Evolutionary conservation across 495 filamentous ascomycete genomes (phyloP).

Genomic region (Bacidia gigantensis): DNA sequence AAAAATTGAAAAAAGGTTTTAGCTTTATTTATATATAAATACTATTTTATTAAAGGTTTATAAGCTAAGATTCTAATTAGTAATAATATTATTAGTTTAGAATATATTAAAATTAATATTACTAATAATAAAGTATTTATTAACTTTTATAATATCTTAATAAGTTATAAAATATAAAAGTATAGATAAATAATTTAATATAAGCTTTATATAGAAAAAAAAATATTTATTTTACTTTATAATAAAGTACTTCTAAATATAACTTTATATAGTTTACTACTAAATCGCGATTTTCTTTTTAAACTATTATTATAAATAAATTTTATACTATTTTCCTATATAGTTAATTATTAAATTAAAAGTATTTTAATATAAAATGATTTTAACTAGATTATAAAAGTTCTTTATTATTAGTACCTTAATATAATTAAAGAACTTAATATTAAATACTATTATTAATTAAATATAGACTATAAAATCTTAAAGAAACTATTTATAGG

Average conservation of each 20-base stretch:
- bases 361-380: neutral
- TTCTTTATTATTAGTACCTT: neutral
- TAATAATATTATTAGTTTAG: too few relatives aligned
- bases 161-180: too few relatives aligned
- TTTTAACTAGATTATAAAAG: conserved; percentile 1
- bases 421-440: neutral
- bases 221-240: neutral
- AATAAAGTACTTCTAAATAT: neutral
- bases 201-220: neutral
- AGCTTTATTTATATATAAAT: neutral
- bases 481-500: neutral
- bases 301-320: neutral
- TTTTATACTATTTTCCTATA: too few relatives aligned
- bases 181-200: neutral
- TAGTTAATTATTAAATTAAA: neutral
- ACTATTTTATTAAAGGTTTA: neutral
- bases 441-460: neutral
- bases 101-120: too few relatives aligned
- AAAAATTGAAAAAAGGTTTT: neutral
- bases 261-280: neutral
- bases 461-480: neutral
- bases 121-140: too few relatives aligned
- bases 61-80: neutral
- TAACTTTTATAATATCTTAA: too few relatives aligned
- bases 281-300: neutral